Base-by-base conservation (phyloP, 2,329 filamentous ascomycete genomes). In the Sclerotinia borealis region DNA sequence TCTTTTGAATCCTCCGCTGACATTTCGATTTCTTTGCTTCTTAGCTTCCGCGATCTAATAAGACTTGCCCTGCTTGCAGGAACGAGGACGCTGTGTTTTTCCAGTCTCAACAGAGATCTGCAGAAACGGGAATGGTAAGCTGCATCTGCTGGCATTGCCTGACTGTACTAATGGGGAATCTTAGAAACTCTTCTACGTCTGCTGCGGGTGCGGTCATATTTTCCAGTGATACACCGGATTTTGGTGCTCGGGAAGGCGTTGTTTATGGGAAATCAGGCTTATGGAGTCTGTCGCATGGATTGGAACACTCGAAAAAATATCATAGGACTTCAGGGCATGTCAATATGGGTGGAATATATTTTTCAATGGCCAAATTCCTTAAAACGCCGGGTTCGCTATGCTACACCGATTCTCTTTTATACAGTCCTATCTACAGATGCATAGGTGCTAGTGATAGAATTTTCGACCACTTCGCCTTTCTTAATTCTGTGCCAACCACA, bases 71-170 rank as follows among this genome's bases (percentile, higher is more conserved):
- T 59, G 84, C 82, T 70, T 99, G 96, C 81, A 83, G 85, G 69
- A 90, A 95, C 76, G 86, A 87, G 71, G 93, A 98, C 79, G 92
- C 93, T 51, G 96, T 99, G 65, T 99, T 96, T 80, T 99, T 99
- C 81, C 95, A 99, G 80, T 97, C 93, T 66, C 95, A 99, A 76
- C 93, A 98, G 80, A 90, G 95, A 78, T 96, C 90, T 70, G 91
- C 92, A 55, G 93, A 98, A 77, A 99, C 95, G 50, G 95, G 95
- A 80, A 99, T 99, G 95, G 95, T 98, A 78, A 82, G 90, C 73
- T 60, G 22, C 22, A 43, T 8, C 19, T 59, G 52, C 29, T 51
- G 6, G 11, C 58, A 60, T 29, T 25, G 6, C 1, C 11, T 11
- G 34, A 29, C 22, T 10, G 31, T 55, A 9, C 61, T 63, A 61